These are phyloP conservation scores for Penicillium freii DNA, from an alignment of 2,329 filamentous ascomycete genomes.

Conservation along the genomic window DNA sequence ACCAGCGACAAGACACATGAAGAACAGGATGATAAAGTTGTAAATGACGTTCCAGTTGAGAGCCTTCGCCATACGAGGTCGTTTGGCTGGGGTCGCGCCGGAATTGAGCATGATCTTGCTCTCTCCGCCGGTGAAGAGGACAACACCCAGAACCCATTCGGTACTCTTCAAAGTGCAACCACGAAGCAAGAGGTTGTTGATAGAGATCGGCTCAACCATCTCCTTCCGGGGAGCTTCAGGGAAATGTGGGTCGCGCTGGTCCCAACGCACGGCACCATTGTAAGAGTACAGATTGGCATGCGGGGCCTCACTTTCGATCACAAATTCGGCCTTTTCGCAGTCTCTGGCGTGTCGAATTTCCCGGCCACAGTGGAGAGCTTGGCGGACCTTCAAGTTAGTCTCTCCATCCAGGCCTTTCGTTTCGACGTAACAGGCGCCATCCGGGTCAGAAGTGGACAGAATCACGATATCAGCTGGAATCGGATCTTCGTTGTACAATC, in stretches of 20 bases:
- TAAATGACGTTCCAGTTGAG: slow-evolving; percentile 97
- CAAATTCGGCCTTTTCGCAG: slow-evolving; percentile 84
- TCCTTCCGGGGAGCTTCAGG: slow-evolving; percentile 63
- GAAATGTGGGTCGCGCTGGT: slow-evolving; percentile 66
- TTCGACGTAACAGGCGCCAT: slow-evolving; percentile 95
- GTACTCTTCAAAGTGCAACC: slow-evolving; percentile 94
- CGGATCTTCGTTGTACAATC: slow-evolving; percentile 93
- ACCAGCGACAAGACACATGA: slow-evolving; percentile 84
- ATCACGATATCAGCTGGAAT: slow-evolving; percentile 92
- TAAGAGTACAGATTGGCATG: slow-evolving; percentile 96
- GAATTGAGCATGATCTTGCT: slow-evolving; percentile 99
- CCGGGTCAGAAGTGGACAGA: slow-evolving; percentile 85
- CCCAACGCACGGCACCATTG: slow-evolving; percentile 84
- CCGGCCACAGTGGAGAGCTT: slow-evolving; percentile 81
- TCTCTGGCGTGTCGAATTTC: slow-evolving; percentile 83
- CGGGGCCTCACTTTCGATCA: slow-evolving; percentile 84
- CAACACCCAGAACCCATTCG: slow-evolving; percentile 89
- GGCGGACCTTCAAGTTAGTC: slow-evolving; percentile 93
- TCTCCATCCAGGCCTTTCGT: slow-evolving; percentile 98
- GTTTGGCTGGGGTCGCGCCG: slow-evolving; percentile 90
- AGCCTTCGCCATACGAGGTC: slow-evolving; percentile 83
- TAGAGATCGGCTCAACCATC: slow-evolving; percentile 89
- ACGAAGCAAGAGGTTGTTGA: slow-evolving; percentile 92
- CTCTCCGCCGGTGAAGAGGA: slow-evolving; percentile 91
- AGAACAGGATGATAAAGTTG: slow-evolving; percentile 86